Evolutionary conservation across 2,329 filamentous ascomycete genomes (phyloP), one percentile per base, ranked within the genome.

Genomic region (Tolypocladium guangdongense): DNA sequence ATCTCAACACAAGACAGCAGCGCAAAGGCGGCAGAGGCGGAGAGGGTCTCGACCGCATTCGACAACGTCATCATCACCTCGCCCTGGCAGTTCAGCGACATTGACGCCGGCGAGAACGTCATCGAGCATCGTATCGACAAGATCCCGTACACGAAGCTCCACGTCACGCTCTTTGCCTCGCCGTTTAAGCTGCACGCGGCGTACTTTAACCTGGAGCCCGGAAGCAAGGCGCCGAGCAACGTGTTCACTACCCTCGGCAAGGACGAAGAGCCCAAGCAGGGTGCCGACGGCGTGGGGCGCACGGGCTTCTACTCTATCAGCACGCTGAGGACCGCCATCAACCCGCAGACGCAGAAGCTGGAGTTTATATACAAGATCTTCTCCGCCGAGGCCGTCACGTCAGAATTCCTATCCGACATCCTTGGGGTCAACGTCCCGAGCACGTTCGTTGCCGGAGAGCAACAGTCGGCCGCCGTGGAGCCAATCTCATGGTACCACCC

Each of bases 151-250:
- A 88, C 90, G 3, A 80, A 81, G 49, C 78, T 97, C 0, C 86
- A 97, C 63, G 92, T 96, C 51, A 97, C 92, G 0, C 80, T 97
- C 1, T 92, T 99, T 63, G 78, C 91, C 0, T 88, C 90, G 0
- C 83, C 88, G 0, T 81, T 84, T 60, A 77, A 72, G n/a, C 78
- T 95, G n/a, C 84, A 81, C 22, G 78, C 87, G 0, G 67, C 67
- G 3, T 90, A 83, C 65, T 97, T 97, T 74, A 81, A 82, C 53
- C 75, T 95, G 2, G 63, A 74, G 2, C 66, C 77, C 0, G 76
- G 71, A n/a, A 70, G 74, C 33, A 66, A 73, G 18, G 81, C 87
- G 0, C 93, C 93, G 0, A 82, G 82, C 55, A 83, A 81, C 22
- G 80, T 99, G 48, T 81, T 96, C 51, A 97, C 93, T 0, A 97